These are phyloP conservation scores for Daphne laureola DNA, from an alignment of 441 rosid genomes.

Conservation along the genomic window DNA sequence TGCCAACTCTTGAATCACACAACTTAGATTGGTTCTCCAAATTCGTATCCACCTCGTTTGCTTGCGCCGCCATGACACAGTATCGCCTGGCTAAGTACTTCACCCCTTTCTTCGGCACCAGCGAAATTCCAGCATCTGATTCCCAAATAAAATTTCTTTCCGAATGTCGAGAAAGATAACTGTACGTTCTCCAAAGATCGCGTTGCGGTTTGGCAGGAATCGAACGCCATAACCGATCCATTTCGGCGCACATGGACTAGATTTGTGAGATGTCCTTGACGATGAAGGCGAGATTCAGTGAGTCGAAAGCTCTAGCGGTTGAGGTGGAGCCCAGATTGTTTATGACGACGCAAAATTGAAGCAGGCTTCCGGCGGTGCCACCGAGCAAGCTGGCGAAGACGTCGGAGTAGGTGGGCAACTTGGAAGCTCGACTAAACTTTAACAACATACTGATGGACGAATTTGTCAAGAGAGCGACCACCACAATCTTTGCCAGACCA, in stretches of 20 bases:
- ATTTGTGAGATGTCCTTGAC: conserved; percentile 72
- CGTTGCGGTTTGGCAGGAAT: conserved; percentile 74
- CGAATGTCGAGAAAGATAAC: no score
- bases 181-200: conserved; percentile 92
- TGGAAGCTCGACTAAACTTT: conserved; percentile 45
- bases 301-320: conserved; percentile 47
- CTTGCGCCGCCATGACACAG: conserved; percentile 1
- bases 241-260: conserved; percentile 59
- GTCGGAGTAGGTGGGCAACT: conserved; percentile 41
- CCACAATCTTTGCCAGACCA: conserved; percentile 34
- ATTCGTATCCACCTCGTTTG: background rate
- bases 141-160: no score
- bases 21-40: no score
- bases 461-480: conserved; percentile 39
- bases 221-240: conserved; percentile 89
- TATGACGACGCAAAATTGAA: conserved; percentile 49
- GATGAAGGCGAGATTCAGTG: conserved; percentile 64
- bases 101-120: conserved; percentile 37
- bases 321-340: conserved; percentile 49
- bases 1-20: no score
- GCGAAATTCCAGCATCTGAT: background rate
- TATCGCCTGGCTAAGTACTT: background rate
- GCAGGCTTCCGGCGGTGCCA: conserved; percentile 30
- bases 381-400: conserved; percentile 45
- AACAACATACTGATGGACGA: conserved; percentile 41